Conservation (phyloP, 768 basidiomycete species). For the Amanita pseudoporphyria region DNA sequence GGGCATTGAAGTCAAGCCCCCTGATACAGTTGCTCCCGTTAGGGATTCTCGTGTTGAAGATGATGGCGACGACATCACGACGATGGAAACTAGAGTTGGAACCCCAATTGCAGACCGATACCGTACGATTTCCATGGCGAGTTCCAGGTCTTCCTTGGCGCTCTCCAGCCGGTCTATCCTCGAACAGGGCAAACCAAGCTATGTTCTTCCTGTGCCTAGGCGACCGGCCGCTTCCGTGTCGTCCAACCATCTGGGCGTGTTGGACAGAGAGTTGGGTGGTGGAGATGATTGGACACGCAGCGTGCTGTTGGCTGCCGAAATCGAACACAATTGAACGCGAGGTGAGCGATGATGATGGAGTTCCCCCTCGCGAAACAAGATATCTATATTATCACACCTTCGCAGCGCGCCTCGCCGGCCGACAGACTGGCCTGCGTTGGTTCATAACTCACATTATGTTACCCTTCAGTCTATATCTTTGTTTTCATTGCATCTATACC, state of each 20-base stretch:
- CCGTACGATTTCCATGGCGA: conserved; percentile 16
- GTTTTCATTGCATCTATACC: conserved; percentile 7
- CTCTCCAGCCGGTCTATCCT: conserved; percentile 6
- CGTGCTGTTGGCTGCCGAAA: conserved; percentile 62
- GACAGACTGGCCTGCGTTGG: background rate
- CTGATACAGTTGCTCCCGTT: conserved; percentile 16
- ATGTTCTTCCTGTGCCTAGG: conserved; percentile 16
- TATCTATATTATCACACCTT: background rate
- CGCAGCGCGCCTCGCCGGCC: background rate
- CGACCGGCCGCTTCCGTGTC: conserved; percentile 24
- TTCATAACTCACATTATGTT: background rate
- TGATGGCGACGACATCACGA: conserved; percentile 3
- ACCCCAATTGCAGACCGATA: conserved; percentile 31
- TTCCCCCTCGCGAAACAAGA: background rate
- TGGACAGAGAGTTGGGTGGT: conserved; percentile 31
- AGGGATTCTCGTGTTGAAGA: background rate
- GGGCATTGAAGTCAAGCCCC: conserved; percentile 25
- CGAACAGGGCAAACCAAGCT: conserved; percentile 12
- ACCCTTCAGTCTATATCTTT: background rate
- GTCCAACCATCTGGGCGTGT: conserved; percentile 38
- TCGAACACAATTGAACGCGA: conserved; percentile 23
- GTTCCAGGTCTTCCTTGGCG: conserved; percentile 13
- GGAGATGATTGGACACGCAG: conserved; percentile 67
- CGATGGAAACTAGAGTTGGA: conserved; percentile 10
- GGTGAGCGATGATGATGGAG: background rate